Percentiles rank a stretch among this genome's conserved stretches.
Conservation (phyloP, 2,329 filamentous ascomycete genomes). For the Sporothrix sp. region DNA sequence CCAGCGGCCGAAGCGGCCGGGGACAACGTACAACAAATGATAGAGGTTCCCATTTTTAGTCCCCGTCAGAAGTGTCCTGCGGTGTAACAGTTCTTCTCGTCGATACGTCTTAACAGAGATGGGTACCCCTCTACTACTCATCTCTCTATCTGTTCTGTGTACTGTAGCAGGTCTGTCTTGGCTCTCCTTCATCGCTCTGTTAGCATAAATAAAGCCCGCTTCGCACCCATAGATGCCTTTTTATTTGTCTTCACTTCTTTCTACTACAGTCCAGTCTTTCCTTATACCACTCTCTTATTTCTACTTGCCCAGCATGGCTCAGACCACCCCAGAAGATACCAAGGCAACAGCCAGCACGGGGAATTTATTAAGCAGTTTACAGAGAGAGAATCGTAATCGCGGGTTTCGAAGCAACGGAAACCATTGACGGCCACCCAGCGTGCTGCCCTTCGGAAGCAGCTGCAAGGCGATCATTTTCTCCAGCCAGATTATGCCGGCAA, state of each 20-base stretch:
- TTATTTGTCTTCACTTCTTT: conserved; percentile 1
- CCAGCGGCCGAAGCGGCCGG: neutral
- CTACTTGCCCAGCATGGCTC: neutral
- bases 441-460: conserved; percentile 17
- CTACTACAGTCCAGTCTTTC: neutral
- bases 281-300: neutral
- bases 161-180: neutral
- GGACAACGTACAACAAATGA: neutral
- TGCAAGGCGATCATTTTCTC: conserved; percentile 17
- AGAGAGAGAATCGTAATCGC: conserved; percentile 10
- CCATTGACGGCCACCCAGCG: conserved; percentile 14
- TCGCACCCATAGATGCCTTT: conserved; percentile 4
- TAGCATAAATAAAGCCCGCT: neutral
- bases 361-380: conserved; percentile 14
- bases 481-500: conserved; percentile 16
- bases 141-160: neutral
- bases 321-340: neutral
- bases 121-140: neutral
- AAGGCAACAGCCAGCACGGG: conserved; percentile 5
- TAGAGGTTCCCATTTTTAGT: neutral
- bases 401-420: conserved; percentile 14
- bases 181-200: neutral
- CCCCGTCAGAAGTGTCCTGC: neutral
- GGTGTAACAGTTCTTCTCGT: neutral
- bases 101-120: neutral